phyloP scores from a whole-genome alignment of 2,329 filamentous ascomycete genomes.

The Metarhizium robertsii region DNA sequence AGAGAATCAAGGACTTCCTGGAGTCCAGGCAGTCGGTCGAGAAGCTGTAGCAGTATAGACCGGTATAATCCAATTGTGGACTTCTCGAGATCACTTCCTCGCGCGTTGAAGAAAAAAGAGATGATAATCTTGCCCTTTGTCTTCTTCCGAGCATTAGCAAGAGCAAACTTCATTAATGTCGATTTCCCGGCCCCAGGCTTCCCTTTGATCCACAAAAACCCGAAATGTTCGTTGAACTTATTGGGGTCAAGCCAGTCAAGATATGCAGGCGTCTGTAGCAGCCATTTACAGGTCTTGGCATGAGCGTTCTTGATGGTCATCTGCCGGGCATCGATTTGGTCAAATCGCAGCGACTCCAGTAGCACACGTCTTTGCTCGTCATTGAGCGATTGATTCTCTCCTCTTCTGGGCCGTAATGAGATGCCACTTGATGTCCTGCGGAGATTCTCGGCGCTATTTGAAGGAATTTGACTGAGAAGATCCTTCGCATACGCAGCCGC shows the following conservation, averaged over 20 bases:
- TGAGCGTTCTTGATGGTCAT: constrained; percentile 26
- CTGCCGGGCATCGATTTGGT: constrained; percentile 27
- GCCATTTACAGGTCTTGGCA: constrained; percentile 21
- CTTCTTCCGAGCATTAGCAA: constrained; percentile 5
- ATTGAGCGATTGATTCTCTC: not conserved
- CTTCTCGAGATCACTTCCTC: constrained; percentile 32
- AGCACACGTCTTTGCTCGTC: not conserved
- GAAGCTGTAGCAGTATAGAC: constrained; percentile 21
- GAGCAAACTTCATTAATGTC: constrained; percentile 33
- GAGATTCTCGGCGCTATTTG: no score
- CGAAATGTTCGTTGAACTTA: constrained; percentile 17
- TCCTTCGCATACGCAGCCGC: no score
- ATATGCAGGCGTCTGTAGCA: constrained; percentile 24
- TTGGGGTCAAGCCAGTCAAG: constrained; percentile 25
- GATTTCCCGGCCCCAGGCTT: constrained; percentile 37
- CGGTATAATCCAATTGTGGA: constrained; percentile 25
- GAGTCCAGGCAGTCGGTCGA: constrained; percentile 6
- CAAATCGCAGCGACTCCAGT: constrained; percentile 26
- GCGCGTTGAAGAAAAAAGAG: constrained; percentile 41
- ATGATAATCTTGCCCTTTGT: constrained; percentile 17
- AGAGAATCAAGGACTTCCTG: not conserved
- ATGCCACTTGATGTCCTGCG: no score
- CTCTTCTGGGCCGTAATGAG: no score
- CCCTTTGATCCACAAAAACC: constrained; percentile 38
- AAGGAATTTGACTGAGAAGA: no score